Evolutionary conservation across 306 rosid species (phyloP), one percentile per base, ranked within the genome.

Genomic region (Citrullus amarus): DNA sequence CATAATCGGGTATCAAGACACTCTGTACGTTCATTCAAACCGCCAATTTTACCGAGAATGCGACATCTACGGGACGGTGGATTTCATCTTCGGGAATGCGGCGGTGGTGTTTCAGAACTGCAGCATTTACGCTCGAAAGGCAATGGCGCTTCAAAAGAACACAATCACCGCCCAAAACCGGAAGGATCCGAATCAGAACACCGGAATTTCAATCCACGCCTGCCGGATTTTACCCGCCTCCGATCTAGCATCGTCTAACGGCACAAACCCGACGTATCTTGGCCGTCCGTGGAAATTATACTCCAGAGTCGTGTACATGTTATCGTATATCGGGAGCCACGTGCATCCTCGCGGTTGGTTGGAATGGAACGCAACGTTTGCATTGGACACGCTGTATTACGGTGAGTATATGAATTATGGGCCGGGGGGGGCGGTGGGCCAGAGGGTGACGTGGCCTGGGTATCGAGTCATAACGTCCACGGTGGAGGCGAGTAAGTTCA

Each of bases 281-380:
- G 99, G 99, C 14, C 98, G 99, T 57, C 99, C 99, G 0, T 96
- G 99, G 99, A 96, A 96, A 60, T 10, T 90, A 57, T 96, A 91
- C 88, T 83, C 99, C 0, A 88, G 96, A 81, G 82, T 81, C 1
- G 99, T 96, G 3, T 88, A 85, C 91, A 90, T 96, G 93, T 0
- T 88, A 6, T 90, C 98, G 0, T 84, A 75, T 83, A 91, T 96
- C 11, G 98, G 90, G 0, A 91, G 90, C 60, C 99, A 96, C 81
- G 62, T 96, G 8, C 79, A 86, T 25, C 93, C 93, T 68, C 95
- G 84, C 73, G 99, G 99, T 6, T 96, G 99, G 99, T 76, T 96
- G 1, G 99, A 96, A 79, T 96, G 99, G 99, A 88, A 91, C 34
- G 6, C 86, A 1, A 74, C 74, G 5, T 90, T 89, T 20, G 89